phyloP scores from a whole-genome alignment of 768 basidiomycete species.

The Podaxis sp. region DNA sequence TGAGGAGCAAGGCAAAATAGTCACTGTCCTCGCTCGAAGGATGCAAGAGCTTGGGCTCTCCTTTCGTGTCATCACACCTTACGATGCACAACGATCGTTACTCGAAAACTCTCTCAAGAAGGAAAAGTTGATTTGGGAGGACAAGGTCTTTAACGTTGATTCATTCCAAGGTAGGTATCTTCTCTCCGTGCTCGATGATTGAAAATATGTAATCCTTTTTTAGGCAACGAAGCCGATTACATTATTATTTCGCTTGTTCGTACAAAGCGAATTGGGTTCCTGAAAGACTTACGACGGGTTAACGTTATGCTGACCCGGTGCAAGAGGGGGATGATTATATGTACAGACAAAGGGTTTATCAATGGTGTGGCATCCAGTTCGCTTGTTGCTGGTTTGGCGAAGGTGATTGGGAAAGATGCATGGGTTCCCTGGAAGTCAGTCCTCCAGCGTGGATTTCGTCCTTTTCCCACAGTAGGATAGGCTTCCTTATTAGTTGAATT shows the following conservation, averaged over 20 bases:
- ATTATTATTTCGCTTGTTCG: conserved; percentile 20
- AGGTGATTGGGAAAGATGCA: conserved; percentile 18
- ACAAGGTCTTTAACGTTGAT: conserved; percentile 75
- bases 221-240: conserved; percentile 69
- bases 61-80: conserved; percentile 70
- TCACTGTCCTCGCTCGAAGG: conserved; percentile 42
- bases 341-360: conserved; percentile 53
- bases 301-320: conserved; percentile 79
- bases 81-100: conserved; percentile 61
- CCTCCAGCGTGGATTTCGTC: conserved; percentile 7
- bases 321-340: conserved; percentile 66
- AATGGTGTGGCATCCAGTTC: conserved; percentile 29
- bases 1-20: conserved; percentile 42
- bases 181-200: neutral
- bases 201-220: neutral
- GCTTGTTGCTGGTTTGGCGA: conserved; percentile 32
- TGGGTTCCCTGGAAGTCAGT: conserved; percentile 18
- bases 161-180: conserved; percentile 63
- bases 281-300: conserved; percentile 53
- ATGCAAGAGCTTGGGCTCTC: conserved; percentile 36
- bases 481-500: neutral
- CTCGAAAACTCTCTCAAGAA: conserved; percentile 51
- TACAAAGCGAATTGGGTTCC: conserved; percentile 44
- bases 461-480: conserved; percentile 7
- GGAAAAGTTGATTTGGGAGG: conserved; percentile 46